Evolutionary conservation across 306 rosid genomes (phyloP).

Genomic region (Inga leiocalycina): DNA sequence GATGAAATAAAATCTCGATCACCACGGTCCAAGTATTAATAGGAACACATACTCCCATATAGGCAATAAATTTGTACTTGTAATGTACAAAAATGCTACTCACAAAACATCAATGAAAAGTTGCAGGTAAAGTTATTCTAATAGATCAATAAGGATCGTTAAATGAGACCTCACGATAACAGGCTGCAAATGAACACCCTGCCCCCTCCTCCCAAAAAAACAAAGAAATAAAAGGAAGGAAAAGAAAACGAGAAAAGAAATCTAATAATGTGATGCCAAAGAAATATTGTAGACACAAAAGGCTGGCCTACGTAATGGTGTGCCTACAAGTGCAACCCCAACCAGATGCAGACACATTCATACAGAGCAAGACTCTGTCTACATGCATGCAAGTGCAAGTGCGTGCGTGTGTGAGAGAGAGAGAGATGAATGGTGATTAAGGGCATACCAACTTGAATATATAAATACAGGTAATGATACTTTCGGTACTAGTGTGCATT

Average conservation of each 20-base stretch:
- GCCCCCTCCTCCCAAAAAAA: not conserved
- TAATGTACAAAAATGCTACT: not conserved
- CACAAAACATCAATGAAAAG: not conserved
- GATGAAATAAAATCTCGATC: not conserved
- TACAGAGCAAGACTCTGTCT: not conserved
- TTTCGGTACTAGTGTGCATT: conserved; percentile 47
- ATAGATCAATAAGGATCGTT: not conserved
- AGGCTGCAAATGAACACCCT: not conserved
- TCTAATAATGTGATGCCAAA: not conserved
- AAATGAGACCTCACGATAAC: not conserved
- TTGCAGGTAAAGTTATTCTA: not conserved
- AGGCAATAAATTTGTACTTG: not conserved
- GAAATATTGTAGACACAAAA: not conserved
- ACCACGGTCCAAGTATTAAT: not conserved
- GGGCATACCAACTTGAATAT: conserved; percentile 44
- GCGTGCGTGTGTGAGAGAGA: not conserved
- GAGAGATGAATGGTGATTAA: conserved; percentile 22
- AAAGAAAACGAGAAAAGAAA: not conserved
- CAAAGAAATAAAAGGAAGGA: not conserved
- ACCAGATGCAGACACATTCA: not conserved
- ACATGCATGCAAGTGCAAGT: not conserved
- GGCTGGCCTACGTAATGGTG: not conserved
- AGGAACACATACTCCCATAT: conserved; percentile 17
- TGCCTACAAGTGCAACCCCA: conserved; percentile 8
- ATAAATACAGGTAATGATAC: conserved; percentile 36